Evolutionary conservation across 345 rosid species (phyloP).

Genomic region (Acer yangbiense): DNA sequence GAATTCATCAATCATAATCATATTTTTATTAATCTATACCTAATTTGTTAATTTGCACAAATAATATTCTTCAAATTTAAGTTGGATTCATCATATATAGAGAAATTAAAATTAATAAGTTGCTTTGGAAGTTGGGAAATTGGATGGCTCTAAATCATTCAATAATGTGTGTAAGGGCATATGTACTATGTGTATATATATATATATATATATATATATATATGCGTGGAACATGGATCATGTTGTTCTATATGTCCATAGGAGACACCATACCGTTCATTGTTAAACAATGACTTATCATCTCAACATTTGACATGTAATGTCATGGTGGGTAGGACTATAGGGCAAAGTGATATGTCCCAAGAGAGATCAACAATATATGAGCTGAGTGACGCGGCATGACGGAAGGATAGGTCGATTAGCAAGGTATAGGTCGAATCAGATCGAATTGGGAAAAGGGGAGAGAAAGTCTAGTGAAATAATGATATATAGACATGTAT

Average conservation of each 20-base stretch:
- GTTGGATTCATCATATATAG: no score
- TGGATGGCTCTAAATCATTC: no score
- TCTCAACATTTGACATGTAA: constrained; percentile 22
- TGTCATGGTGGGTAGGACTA: constrained; percentile 18
- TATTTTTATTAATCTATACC: not conserved
- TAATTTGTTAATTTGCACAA: not conserved
- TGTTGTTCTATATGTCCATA: constrained; percentile 5
- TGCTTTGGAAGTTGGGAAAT: no score
- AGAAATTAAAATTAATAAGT: no score
- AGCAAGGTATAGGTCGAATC: not conserved
- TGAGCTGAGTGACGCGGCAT: not conserved
- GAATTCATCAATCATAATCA: not conserved
- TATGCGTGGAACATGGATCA: constrained; percentile 4
- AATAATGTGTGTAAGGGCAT: not conserved
- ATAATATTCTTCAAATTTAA: not conserved
- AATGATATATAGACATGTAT: no score
- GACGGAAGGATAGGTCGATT: not conserved
- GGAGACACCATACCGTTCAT: constrained; percentile 9
- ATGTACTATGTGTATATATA: not conserved
- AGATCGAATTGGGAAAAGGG: not conserved
- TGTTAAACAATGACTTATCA: constrained; percentile 26
- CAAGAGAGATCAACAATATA: not conserved
- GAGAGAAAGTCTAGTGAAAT: not conserved
- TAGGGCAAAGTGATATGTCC: constrained; percentile 18
- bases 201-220: not conserved